Evolutionary conservation across 148 eudicot genomes (phyloP), one percentile per base, ranked within the genome.

Genomic region (Oxyria digyna): DNA sequence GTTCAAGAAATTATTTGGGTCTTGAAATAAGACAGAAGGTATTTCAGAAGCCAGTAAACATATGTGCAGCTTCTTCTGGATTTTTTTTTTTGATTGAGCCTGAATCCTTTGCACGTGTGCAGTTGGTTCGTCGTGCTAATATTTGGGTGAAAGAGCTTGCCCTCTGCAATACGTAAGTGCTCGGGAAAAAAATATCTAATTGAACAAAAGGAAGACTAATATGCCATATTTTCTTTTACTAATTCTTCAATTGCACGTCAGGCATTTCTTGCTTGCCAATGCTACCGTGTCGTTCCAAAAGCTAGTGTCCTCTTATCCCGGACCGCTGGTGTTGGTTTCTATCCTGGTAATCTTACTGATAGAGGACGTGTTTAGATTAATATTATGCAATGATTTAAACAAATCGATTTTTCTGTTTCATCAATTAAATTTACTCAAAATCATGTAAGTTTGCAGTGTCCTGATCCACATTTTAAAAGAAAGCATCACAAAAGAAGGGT

Each of bases 391-490:
- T 57, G 31, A 24, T 9, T 49, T 8, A 12, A 49, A 49, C 62
- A 14, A 1, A 27, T 32, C 8, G 14, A 35, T 15, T 29, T 15
- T 6, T 5, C 6, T 59, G 9, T 14, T 29, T 59, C 7, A 0
- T 31, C 15, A 10, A 59, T 27, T 1, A 27, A 14, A 8, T 29
- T 59, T 35, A 59, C 65, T 27, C 8, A 59, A 59, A 59, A 59
- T 59, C 62, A 54, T 8, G 31, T 46, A 46, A 67, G 37, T 14
- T 42, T 85, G 74, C 86, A 94, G 99, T 94, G 97, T 71, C 97
- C 99, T 43, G 99, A 94, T 78, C 99, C 99, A 20, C 85, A 88
- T 78, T 94, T 94, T 74, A 94, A 91, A 88, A 87, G 81, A 75
- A 94, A 68, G 76, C 80, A 94, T 76, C 89, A 80, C 67, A 94